Evolutionary conservation across 768 basidiomycete species (phyloP).

Genomic region (Lyophyllum semitale): DNA sequence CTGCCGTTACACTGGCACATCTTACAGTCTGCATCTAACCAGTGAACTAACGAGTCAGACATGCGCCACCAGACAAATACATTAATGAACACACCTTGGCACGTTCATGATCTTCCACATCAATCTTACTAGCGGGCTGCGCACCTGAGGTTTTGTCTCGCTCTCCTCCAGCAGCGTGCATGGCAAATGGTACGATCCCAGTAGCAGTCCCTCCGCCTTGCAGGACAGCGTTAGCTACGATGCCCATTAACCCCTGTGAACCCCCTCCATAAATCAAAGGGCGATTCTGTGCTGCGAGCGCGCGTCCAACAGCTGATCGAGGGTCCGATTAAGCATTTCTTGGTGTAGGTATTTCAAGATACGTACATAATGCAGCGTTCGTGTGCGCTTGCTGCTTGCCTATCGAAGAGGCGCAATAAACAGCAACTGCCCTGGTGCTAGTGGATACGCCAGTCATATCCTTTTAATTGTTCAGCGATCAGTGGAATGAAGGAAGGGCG

Average conservation of each 20-base stretch:
- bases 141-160: conserved; percentile 43
- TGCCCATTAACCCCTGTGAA: conserved; percentile 82
- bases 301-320: conserved; percentile 66
- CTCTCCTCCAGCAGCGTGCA: conserved; percentile 68
- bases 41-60: neutral
- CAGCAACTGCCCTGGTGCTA: conserved; percentile 48
- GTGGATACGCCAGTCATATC: neutral
- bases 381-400: conserved; percentile 65
- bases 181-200: conserved; percentile 79
- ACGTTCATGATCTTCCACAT: conserved; percentile 20
- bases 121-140: conserved; percentile 16
- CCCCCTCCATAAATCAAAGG: conserved; percentile 90
- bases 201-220: conserved; percentile 71
- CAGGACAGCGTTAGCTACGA: conserved; percentile 66
- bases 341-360: neutral
- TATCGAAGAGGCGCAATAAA: conserved; percentile 80
- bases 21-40: conserved; percentile 16
- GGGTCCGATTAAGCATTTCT: neutral
- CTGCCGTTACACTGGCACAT: neutral
- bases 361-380: conserved; percentile 72
- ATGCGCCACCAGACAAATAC: neutral
- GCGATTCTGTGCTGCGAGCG: conserved; percentile 60
- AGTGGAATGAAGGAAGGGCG: no score
- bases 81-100: conserved; percentile 21
- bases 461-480: no score